Percentiles rank a stretch among this genome's conserved stretches.
Evolutionary conservation across 768 basidiomycete species (phyloP).

Genomic region (Tephrocybe sp.): DNA sequence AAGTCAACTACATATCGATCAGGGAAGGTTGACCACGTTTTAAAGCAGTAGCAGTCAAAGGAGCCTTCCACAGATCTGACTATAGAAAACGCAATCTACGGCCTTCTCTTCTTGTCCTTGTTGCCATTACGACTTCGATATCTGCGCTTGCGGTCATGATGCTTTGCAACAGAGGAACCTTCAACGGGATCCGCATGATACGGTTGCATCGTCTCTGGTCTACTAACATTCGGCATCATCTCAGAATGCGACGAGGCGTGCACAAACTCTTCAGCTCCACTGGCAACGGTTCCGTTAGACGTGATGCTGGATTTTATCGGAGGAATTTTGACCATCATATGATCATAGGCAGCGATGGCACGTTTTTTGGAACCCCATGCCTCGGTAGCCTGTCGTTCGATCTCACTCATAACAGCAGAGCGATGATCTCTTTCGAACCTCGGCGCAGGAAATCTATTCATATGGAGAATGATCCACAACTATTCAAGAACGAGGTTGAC

Average conservation of each 20-base stretch:
- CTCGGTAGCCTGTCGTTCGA: conserved; percentile 59
- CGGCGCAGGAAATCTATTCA: conserved; percentile 52
- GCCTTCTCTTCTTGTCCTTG: conserved; percentile 21
- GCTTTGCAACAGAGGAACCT: conserved; percentile 18
- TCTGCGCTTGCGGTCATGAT: not conserved
- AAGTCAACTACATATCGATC: not conserved
- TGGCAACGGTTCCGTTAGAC: not conserved
- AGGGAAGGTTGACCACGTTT: not conserved
- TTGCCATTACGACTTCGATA: conserved; percentile 15
- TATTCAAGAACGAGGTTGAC: not conserved
- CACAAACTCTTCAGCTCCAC: not conserved
- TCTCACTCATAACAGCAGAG: conserved; percentile 52
- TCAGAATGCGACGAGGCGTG: conserved; percentile 1
- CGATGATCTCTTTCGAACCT: conserved; percentile 33
- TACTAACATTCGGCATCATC: not conserved
- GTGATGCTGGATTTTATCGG: not conserved
- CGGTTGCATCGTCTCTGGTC: conserved; percentile 7
- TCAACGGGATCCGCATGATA: conserved; percentile 22
- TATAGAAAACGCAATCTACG: conserved; percentile 5
- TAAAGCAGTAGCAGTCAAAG: not conserved
- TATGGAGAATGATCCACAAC: conserved; percentile 6
- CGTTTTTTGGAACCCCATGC: conserved; percentile 48
- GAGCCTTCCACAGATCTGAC: not conserved
- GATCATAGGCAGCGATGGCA: conserved; percentile 58
- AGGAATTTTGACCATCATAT: conserved; percentile 44